phyloP scores from a whole-genome alignment of 1,284 basidiomycete species.

The Ustilago crameri region DNA sequence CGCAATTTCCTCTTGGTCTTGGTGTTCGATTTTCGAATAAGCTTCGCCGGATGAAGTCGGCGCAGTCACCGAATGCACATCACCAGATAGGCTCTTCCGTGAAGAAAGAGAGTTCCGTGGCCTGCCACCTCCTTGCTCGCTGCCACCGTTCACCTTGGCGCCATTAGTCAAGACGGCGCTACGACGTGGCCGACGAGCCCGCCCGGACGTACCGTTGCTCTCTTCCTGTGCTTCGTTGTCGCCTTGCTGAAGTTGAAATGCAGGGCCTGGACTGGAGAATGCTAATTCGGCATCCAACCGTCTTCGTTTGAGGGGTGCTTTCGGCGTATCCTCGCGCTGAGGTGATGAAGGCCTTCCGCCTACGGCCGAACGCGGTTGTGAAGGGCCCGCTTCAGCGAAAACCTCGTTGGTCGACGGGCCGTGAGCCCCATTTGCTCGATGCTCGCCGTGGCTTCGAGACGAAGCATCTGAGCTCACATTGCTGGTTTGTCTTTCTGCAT shows the following conservation, averaged over 20 bases:
- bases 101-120: conserved; percentile 4
- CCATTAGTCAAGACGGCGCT: conserved; percentile 19
- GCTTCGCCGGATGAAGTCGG: conserved; percentile 1
- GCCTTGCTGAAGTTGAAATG: conserved; percentile 42
- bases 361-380: conserved; percentile 11
- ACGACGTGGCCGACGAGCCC: conserved; percentile 26
- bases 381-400: conserved; percentile 23
- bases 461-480: conserved; percentile 28
- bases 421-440: conserved; percentile 13
- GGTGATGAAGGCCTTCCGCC: conserved; percentile 15
- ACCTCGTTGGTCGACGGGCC: not conserved
- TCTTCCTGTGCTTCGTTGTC: conserved; percentile 12
- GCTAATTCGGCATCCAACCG: conserved; percentile 57
- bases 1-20: conserved; percentile 18
- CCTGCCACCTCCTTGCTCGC: conserved; percentile 10
- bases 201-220: conserved; percentile 15
- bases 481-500: conserved; percentile 31
- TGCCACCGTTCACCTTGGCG: conserved; percentile 8
- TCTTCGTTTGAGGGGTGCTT: conserved; percentile 42
- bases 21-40: conserved; percentile 12
- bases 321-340: conserved; percentile 18
- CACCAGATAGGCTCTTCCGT: conserved; percentile 10
- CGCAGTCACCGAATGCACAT: not conserved
- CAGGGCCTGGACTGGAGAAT: conserved; percentile 63
- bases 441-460: conserved; percentile 2